Evolutionary conservation across 2,329 filamentous ascomycete genomes (phyloP).

Genomic region (Paraphaeosphaeria minitans): DNA sequence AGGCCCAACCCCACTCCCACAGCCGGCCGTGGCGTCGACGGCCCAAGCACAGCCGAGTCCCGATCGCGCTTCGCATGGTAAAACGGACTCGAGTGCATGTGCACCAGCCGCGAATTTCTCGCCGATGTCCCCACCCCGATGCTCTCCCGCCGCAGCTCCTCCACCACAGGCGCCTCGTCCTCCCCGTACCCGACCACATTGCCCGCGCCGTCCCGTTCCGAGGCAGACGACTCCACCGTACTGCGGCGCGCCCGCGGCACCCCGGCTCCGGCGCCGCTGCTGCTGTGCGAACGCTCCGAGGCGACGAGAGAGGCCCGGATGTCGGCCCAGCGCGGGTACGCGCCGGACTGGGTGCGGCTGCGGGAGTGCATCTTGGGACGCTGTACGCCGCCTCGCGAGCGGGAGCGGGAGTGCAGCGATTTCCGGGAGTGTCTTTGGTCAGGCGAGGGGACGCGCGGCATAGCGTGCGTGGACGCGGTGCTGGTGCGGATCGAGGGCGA

Average conservation of each 20-base stretch:
- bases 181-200: conserved; percentile 29
- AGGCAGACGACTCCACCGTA: conserved; percentile 8
- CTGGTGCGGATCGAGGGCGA: conserved; percentile 14
- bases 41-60: conserved; percentile 4
- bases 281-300: conserved; percentile 11
- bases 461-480: conserved; percentile 3
- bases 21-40: conserved; percentile 3
- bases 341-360: conserved; percentile 36
- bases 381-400: conserved; percentile 24
- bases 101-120: conserved; percentile 14
- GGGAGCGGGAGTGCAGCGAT: conserved; percentile 28
- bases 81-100: conserved; percentile 5
- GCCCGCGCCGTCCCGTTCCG: conserved; percentile 25
- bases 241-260: background rate
- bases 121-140: conserved; percentile 20
- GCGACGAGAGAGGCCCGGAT: background rate
- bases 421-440: conserved; percentile 33
- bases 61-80: conserved; percentile 13
- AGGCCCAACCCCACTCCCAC: conserved; percentile 18
- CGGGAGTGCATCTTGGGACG: conserved; percentile 23
- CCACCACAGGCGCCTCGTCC: conserved; percentile 25
- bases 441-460: conserved; percentile 19
- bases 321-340: conserved; percentile 36
- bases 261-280: conserved; percentile 13
- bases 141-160: conserved; percentile 23